Conservation (phyloP, 2,329 filamentous ascomycete genomes). For the Colletotrichum sansevieriae region DNA sequence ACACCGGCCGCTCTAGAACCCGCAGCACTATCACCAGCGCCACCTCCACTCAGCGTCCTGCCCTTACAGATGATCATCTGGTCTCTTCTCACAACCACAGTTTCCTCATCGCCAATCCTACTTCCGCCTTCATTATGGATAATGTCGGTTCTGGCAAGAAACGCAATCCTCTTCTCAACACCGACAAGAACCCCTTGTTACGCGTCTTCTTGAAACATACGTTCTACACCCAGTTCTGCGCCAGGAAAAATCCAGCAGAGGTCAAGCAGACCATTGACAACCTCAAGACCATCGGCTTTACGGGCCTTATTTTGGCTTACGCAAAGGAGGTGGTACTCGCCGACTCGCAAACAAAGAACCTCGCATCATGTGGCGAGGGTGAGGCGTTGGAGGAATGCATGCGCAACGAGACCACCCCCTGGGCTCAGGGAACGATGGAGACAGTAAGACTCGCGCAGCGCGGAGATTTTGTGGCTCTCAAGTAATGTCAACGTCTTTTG, state of each 20-base stretch:
- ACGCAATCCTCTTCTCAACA: constrained; percentile 78
- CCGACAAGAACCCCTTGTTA: constrained; percentile 81
- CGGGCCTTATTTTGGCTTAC: constrained; percentile 87
- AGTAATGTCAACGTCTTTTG: constrained; percentile 55
- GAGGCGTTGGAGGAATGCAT: constrained; percentile 63
- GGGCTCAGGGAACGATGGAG: constrained; percentile 80
- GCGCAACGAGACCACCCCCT: constrained; percentile 74
- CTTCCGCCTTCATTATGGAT: constrained; percentile 77
- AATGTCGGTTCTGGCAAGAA: constrained; percentile 74
- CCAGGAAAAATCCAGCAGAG: constrained; percentile 79
- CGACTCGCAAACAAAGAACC: constrained; percentile 62
- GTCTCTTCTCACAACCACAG: constrained; percentile 75
- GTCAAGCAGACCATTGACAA: constrained; percentile 73
- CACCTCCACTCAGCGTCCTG: constrained; percentile 71
- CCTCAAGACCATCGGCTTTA: constrained; percentile 82
- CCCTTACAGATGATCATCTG: constrained; percentile 76
- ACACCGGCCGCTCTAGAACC: background rate
- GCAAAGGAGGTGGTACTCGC: constrained; percentile 83
- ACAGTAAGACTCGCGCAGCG: constrained; percentile 78
- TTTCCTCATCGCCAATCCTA: constrained; percentile 78
- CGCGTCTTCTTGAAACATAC: constrained; percentile 80
- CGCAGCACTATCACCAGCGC: background rate
- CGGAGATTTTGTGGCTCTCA: constrained; percentile 75
- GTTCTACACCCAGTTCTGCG: constrained; percentile 93
- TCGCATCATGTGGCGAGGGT: constrained; percentile 59